Evolutionary conservation across 2,329 filamentous ascomycete species (phyloP).

Genomic region (Capronia americana): DNA sequence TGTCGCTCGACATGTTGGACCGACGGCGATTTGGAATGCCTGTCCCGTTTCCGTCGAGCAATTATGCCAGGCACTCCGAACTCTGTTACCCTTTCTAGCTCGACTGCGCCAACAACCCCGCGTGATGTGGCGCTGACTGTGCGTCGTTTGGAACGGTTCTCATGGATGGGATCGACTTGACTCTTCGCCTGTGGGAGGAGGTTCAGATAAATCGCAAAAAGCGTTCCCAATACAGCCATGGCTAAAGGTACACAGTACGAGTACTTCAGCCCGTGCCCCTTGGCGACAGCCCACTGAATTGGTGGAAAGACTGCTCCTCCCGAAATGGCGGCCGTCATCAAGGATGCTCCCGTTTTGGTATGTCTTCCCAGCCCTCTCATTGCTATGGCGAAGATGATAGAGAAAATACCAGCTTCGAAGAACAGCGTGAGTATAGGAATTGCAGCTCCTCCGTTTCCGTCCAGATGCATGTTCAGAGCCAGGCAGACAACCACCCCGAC

Average conservation of each 20-base stretch:
- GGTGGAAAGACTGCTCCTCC: slow-evolving; percentile 63
- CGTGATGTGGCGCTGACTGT: slow-evolving; percentile 1
- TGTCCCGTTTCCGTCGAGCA: slow-evolving; percentile 28
- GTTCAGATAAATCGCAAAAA: slow-evolving; percentile 64
- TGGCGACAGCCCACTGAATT: slow-evolving; percentile 55
- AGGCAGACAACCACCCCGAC: slow-evolving; percentile 60
- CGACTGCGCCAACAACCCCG: slow-evolving; percentile 1
- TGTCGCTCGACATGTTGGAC: slow-evolving; percentile 34
- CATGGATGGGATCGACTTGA: slow-evolving; percentile 58
- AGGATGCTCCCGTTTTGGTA: slow-evolving; percentile 62
- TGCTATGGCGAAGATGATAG: slow-evolving; percentile 63
- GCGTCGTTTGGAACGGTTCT: slow-evolving; percentile 30
- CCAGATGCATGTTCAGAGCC: slow-evolving; percentile 58
- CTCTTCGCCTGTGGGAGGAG: slow-evolving; percentile 53
- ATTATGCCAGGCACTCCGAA: slow-evolving; percentile 32
- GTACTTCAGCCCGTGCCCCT: slow-evolving; percentile 51
- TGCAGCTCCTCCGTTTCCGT: slow-evolving; percentile 53
- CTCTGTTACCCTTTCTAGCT: slow-evolving; percentile 15
- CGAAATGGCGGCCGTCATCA: slow-evolving; percentile 61
- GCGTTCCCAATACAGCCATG: slow-evolving; percentile 56
- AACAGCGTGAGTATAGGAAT: slow-evolving; percentile 62
- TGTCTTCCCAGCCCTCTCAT: slow-evolving; percentile 64
- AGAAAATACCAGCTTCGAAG: slow-evolving; percentile 67
- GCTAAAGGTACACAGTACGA: slow-evolving; percentile 62
- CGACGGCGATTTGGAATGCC: slow-evolving; percentile 16